Base-by-base conservation (phyloP, 2,329 filamentous ascomycete species). In the Plectosphaerella cucumerina region DNA sequence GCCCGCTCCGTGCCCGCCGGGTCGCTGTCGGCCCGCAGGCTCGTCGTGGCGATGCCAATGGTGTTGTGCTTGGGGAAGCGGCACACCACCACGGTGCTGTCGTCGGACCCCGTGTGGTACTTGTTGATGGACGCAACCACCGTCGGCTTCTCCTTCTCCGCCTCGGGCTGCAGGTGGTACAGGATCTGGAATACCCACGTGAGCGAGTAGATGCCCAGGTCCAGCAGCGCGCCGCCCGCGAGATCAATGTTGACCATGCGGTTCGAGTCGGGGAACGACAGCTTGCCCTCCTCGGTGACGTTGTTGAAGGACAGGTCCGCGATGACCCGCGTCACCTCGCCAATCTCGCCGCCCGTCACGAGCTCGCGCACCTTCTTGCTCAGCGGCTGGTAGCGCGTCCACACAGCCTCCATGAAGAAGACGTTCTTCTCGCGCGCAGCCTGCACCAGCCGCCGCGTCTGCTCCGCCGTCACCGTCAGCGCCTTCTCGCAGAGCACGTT, bases 141-240 rank as follows among this genome's bases (percentile, higher is more conserved):
- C 43, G 74, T 77, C 5, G 91, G 91, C 59, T 90, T 87, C 49
- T 80, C 73, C 21, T 80, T 77, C 48, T 80, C 73, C 18, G 80
- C 77, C 57, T 84, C 76, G 2, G 85, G 78, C 62, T 92, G 87
- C 3, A 87, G 82, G 67, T 91, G 89, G 71, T 96, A 96, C 23
- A 96, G 78, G 43, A 86, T 87, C 70, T 96, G 90, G 78, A 93
- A 95, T 47, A 94, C 80, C 91, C 91, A 96, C 31, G 90, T 95
- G 55, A 96, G 71, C 44, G 89, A 83, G 73, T 96, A 96, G 68
- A 96, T 87, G 54, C 91, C 91, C 51, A 96, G 75, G 68, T 96
- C 91, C 47, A 96, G 78, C 50, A 95, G 73, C 2, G 86, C 87
- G 49, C 91, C 91, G 26, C 91, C 91, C 0, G 90, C 91, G 43